Evolutionary conservation across 2,329 filamentous ascomycete genomes (phyloP).

Genomic region (Epichloe gansuensis): DNA sequence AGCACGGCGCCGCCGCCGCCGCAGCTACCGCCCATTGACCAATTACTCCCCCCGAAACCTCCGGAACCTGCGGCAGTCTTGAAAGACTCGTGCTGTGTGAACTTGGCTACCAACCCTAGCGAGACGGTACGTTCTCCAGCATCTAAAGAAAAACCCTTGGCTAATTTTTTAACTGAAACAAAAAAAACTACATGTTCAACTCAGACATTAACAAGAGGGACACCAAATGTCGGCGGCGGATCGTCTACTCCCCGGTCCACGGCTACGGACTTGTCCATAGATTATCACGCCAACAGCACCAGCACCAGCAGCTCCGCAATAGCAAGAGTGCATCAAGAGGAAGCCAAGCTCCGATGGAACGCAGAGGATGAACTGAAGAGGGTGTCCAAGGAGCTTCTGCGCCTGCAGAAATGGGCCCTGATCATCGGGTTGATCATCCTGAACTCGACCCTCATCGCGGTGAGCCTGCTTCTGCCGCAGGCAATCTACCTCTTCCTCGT

Average conservation of each 20-base stretch:
- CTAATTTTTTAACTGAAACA: background rate
- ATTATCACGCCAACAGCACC: constrained; percentile 19
- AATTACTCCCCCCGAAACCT: constrained; percentile 4
- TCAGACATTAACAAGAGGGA: constrained; percentile 21
- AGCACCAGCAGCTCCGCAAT: constrained; percentile 23
- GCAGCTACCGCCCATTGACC: background rate
- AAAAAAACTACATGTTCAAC: background rate
- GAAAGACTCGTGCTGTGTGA: constrained; percentile 6
- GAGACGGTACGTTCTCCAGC: constrained; percentile 15
- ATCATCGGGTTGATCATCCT: constrained; percentile 21
- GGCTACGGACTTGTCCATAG: background rate
- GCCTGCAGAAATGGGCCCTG: constrained; percentile 26
- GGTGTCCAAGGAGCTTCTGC: constrained; percentile 24
- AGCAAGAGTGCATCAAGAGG: constrained; percentile 24
- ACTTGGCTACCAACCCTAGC: constrained; percentile 11
- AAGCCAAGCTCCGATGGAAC: constrained; percentile 27
- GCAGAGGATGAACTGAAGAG: constrained; percentile 25
- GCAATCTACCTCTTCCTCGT: constrained; percentile 31
- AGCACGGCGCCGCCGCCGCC: background rate
- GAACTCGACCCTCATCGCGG: constrained; percentile 24
- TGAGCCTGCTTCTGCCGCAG: constrained; percentile 25
- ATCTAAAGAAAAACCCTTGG: too few relatives aligned
- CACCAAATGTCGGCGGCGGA: constrained; percentile 7
- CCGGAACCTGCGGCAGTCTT: constrained; percentile 1
- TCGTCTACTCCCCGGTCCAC: constrained; percentile 19